phyloP scores from a whole-genome alignment of 768 basidiomycete species.

The Solioccasus polychromus region DNA sequence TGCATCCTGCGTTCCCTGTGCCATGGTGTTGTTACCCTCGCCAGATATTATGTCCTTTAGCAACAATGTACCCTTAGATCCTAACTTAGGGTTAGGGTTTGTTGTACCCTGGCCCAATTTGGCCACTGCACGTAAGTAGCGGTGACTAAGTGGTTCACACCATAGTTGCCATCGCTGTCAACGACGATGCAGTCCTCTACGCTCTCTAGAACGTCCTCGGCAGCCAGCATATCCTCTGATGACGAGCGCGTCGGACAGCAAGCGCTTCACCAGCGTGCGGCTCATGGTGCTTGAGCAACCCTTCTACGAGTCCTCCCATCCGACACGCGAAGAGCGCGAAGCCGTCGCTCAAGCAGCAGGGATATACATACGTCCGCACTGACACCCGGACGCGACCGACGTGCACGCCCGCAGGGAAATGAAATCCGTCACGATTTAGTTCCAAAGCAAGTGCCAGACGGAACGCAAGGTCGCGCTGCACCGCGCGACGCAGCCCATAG shows the following conservation, averaged over 20 bases:
- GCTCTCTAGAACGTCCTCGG: conserved; percentile 55
- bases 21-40: too few relatives aligned
- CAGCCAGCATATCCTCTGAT: conserved; percentile 55
- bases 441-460: conserved; percentile 37
- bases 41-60: too few relatives aligned
- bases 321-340: conserved; percentile 72
- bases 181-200: conserved; percentile 19
- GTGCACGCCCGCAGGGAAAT: conserved; percentile 25
- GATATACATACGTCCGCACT: conserved; percentile 47
- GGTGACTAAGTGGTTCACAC: too few relatives aligned
- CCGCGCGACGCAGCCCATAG: conserved; percentile 28
- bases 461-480: conserved; percentile 54
- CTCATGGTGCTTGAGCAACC: conserved; percentile 71
- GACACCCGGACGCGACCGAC: conserved; percentile 10
- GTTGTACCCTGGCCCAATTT: too few relatives aligned
- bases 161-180: conserved; percentile 5
- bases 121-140: too few relatives aligned
- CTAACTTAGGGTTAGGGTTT: too few relatives aligned
- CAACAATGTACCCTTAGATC: too few relatives aligned
- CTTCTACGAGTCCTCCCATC: conserved; percentile 69
- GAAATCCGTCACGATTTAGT: conserved; percentile 36
- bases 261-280: conserved; percentile 65
- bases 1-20: too few relatives aligned
- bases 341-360: conserved; percentile 54
- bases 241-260: conserved; percentile 58